Evolutionary conservation across 192 early-diverging fungal genomes (phyloP), one percentile per base, ranked within the genome.

Genomic region (Chytriomyces sp.): DNA sequence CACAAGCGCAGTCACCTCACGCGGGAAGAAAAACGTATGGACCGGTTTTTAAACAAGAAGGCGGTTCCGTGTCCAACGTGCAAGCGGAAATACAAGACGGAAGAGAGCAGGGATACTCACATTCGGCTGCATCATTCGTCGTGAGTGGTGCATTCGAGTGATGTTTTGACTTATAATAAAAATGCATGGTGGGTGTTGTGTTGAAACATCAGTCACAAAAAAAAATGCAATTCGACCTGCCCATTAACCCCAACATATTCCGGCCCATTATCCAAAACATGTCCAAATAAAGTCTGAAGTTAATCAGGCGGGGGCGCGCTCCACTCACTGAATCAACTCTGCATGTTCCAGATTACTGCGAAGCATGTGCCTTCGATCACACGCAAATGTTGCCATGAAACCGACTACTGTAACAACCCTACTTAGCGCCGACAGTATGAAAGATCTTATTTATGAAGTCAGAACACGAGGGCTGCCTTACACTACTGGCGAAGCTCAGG

Each of bases 181-280:
- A 49, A 49, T 22, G 22, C 44, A 49, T 49, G 12, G 12, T 49
- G 0, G 12, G 12, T 49, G 22, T 49, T 22, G 44, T 49, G 14
- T 49, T 12, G 22, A 49, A 12, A 22, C 22, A 22, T 49, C 44
- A 19, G 12, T 22, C 12, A 19, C 44, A 49, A 49, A 12, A 49
- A 12, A 49, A 12, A 19, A 19, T 22, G 14, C n/a, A n/a, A n/a
- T n/a, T n/a, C n/a, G 22, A 49, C 12, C 44, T 22, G 14, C 12
- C 14, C 44, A 12, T 49, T 22, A 22, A 0, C 22, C 44, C 44
- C 44, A 12, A 49, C 44, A 49, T 49, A 12, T 19, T 64, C 62
- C 2, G 37, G 39, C n/a, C 62, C 62, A 64, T 64, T 12, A n/a
- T 64, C 62, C 62, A 64, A 44, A 44, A 64, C 40, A n/a, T 19